These are phyloP conservation scores for Chlorella variabilis DNA, from an alignment of 163 green algal genomes.

Conservation along the genomic window DNA sequence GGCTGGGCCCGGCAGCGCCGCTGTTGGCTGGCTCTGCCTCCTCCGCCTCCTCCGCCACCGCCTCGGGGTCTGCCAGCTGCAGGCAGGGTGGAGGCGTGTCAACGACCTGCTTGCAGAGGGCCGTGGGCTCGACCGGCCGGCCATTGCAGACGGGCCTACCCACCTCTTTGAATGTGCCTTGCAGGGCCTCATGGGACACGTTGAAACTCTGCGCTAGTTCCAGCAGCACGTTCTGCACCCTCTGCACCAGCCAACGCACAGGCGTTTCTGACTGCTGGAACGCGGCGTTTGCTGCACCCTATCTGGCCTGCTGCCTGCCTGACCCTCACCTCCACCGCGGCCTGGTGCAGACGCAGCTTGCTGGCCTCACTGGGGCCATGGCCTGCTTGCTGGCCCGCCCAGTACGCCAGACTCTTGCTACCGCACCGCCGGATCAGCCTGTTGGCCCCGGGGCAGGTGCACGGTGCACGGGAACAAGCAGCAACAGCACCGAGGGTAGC, in stretches of 20 bases:
- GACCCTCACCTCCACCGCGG: conserved; percentile 7
- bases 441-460: no score
- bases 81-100: no score
- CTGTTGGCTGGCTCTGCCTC: no score
- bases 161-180: conserved; percentile 7
- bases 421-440: conserved; percentile 26
- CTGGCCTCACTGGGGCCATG: not conserved
- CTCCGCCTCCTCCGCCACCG: not conserved
- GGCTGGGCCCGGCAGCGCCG: no score
- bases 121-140: no score
- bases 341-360: not conserved
- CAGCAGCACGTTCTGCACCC: conserved; percentile 10
- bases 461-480: not conserved
- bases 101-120: no score
- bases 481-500: not conserved
- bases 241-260: conserved; percentile 21
- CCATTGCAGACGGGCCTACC: not conserved
- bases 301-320: no score
- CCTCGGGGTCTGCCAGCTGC: conserved; percentile 8
- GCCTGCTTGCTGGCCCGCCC: conserved; percentile 14
- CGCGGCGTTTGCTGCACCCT: no score
- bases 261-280: no score
- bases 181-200: not conserved
- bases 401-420: conserved; percentile 4
- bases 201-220: not conserved